A percentile compares a stretch with the other conserved stretches of the same genome.
These are phyloP conservation scores for Pseudonitzschia delicatissima DNA, from an alignment of 108 stramenopile species.

Conservation along the genomic window DNA sequence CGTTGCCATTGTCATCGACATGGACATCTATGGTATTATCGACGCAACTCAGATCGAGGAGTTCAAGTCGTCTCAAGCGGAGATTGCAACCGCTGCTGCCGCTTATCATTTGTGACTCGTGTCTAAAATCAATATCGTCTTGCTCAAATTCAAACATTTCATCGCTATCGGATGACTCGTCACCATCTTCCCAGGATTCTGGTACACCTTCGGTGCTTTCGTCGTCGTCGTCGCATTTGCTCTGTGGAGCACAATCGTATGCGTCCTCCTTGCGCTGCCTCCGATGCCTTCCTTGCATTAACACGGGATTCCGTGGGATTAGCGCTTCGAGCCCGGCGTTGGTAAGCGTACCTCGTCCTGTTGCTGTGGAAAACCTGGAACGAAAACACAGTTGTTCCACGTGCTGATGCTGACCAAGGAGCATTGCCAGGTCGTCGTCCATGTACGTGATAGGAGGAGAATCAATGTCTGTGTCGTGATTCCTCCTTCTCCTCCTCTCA, in stretches of 20 bases:
- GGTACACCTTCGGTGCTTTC: neutral
- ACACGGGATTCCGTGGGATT: neutral
- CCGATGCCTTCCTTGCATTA: neutral
- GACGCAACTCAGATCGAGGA: slow-evolving; percentile 7
- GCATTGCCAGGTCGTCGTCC: slow-evolving; percentile 17
- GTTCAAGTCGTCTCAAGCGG: slow-evolving; percentile 22
- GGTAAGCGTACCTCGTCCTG: neutral
- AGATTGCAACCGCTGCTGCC: slow-evolving; percentile 7
- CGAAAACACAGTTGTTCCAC: slow-evolving; percentile 18
- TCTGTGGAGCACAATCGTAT: neutral
- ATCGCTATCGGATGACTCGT: slow-evolving; percentile 5
- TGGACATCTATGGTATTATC: neutral
- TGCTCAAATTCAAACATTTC: neutral
- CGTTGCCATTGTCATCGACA: neutral
- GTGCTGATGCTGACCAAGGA: slow-evolving; percentile 27
- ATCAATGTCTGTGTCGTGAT: neutral
- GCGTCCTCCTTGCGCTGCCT: neutral
- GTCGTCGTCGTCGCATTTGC: neutral
- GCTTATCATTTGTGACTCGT: neutral
- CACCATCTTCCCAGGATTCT: slow-evolving; percentile 10
- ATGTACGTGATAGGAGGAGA: neutral
- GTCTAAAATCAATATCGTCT: neutral
- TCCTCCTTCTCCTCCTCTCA: too few relatives aligned
- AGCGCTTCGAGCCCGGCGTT: neutral
- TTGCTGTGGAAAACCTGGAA: neutral